Evolutionary conservation across 495 filamentous ascomycete genomes (phyloP).

Genomic region (Neurospora sublineolata): DNA sequence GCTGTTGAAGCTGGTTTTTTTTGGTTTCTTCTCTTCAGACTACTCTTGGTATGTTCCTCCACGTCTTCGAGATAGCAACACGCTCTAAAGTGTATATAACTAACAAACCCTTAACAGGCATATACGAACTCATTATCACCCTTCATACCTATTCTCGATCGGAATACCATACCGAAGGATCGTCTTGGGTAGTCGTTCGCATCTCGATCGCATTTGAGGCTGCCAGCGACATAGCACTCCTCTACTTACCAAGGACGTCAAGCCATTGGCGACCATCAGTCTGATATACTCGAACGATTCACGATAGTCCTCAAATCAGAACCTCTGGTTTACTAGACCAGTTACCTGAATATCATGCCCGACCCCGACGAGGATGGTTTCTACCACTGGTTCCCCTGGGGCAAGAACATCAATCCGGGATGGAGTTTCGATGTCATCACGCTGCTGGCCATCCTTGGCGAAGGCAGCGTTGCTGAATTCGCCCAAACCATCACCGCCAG

Average conservation of each 20-base stretch:
- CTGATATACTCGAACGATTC: not conserved
- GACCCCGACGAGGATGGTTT: constrained; percentile 5
- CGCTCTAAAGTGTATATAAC: not conserved
- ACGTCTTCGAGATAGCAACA: not conserved
- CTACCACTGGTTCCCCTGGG: constrained; percentile 28
- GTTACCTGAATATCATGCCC: constrained; percentile 8
- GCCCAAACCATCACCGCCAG: constrained; percentile 46
- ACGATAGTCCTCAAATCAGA: not conserved
- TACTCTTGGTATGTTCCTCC: not conserved
- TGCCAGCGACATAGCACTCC: not conserved
- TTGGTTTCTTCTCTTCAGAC: not conserved
- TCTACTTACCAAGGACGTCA: not conserved
- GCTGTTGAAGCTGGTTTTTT: not conserved
- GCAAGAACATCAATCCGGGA: constrained; percentile 21
- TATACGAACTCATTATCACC: not conserved
- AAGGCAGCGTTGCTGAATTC: constrained; percentile 45
- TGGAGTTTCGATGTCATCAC: constrained; percentile 52
- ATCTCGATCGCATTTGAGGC: not conserved
- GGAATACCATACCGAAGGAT: not conserved
- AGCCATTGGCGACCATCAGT: not conserved
- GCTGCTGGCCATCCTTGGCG: constrained; percentile 53
- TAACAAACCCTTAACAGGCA: not conserved
- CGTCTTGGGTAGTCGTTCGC: not conserved
- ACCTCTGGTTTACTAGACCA: not conserved
- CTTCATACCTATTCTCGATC: not conserved